A percentile compares a stretch with the other conserved stretches of the same genome.
phyloP scores from a whole-genome alignment of 1,284 basidiomycete species.

The Fereydounia khargensis region DNA sequence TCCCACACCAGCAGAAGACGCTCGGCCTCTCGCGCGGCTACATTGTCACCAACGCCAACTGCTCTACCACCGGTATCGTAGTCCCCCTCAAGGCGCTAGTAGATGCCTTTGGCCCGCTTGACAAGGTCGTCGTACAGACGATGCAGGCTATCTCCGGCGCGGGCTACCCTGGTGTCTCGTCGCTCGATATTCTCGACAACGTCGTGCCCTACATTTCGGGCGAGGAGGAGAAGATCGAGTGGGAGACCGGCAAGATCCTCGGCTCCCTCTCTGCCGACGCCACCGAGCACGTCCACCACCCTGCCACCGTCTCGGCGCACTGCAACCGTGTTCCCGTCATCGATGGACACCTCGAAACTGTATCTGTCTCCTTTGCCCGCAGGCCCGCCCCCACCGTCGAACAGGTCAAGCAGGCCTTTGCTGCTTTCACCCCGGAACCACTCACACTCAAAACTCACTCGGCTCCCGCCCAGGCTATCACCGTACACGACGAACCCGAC shows the following conservation, averaged over 20 bases:
- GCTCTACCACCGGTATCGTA: constrained; percentile 91
- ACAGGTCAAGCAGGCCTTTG: constrained; percentile 79
- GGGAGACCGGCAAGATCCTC: constrained; percentile 96
- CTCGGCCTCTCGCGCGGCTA: constrained; percentile 71
- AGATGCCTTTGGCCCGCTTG: constrained; percentile 85
- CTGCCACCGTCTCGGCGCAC: constrained; percentile 81
- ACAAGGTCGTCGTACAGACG: constrained; percentile 85
- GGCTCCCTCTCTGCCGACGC: constrained; percentile 61
- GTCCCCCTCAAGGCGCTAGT: constrained; percentile 91
- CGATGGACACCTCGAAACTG: constrained; percentile 85
- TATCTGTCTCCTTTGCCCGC: constrained; percentile 78
- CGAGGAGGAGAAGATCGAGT: constrained; percentile 90
- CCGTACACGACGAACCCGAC: constrained; percentile 87
- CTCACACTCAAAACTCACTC: constrained; percentile 79
- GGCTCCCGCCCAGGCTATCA: constrained; percentile 81
- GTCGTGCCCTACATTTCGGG: constrained; percentile 90
- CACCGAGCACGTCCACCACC: constrained; percentile 70
- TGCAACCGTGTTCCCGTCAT: constrained; percentile 91
- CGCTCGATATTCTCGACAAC: constrained; percentile 93
- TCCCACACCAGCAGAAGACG: constrained; percentile 73
- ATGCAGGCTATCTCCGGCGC: constrained; percentile 97
- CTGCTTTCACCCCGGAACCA: constrained; percentile 73
- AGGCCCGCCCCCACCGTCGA: constrained; percentile 81
- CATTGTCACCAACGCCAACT: constrained; percentile 98
- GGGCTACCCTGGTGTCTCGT: constrained; percentile 90